Percentiles rank a stretch among this genome's conserved stretches.
These are phyloP conservation scores for Penicillium sp. DNA, from an alignment of 2,329 filamentous ascomycete species.

Conservation along the genomic window DNA sequence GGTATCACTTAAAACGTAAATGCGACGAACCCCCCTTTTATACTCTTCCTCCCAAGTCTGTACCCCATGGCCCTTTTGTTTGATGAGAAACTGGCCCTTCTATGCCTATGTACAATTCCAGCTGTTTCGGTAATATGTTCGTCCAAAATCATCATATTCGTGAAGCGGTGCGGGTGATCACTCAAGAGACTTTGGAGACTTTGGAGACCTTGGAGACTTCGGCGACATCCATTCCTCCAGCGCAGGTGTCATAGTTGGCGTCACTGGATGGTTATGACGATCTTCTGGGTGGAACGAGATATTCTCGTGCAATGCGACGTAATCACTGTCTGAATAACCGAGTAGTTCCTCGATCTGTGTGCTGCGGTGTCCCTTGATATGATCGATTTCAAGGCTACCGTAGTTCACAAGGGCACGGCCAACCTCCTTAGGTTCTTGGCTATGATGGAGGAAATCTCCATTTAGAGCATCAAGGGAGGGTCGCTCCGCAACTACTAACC, in stretches of 20 bases:
- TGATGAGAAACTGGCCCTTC: conserved; percentile 1
- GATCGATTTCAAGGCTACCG: conserved; percentile 77
- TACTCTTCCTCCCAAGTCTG: background rate
- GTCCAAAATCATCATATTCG: background rate
- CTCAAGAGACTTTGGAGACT: background rate
- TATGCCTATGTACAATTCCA: background rate
- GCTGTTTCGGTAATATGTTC: background rate
- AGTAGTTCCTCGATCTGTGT: conserved; percentile 77
- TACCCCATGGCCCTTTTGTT: background rate
- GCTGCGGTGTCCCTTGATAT: conserved; percentile 84
- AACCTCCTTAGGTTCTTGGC: conserved; percentile 67
- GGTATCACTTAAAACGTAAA: background rate
- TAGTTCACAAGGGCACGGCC: conserved; percentile 93
- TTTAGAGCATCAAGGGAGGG: conserved; percentile 46
- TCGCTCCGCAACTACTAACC: conserved; percentile 77
- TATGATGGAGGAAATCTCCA: conserved; percentile 44
- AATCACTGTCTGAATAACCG: conserved; percentile 93
- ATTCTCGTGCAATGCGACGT: conserved; percentile 86
- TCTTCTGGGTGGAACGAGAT: conserved; percentile 64
- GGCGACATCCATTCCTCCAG: conserved; percentile 27
- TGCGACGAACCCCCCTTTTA: background rate
- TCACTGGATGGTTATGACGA: conserved; percentile 16
- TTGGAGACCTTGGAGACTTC: conserved; percentile 1
- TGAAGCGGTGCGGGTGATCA: background rate
- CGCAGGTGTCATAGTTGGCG: conserved; percentile 29